A percentile compares a stretch with the other conserved stretches of the same genome.
Evolutionary conservation across 148 eudicot species (phyloP).

Genomic region (Camellia japonica): DNA sequence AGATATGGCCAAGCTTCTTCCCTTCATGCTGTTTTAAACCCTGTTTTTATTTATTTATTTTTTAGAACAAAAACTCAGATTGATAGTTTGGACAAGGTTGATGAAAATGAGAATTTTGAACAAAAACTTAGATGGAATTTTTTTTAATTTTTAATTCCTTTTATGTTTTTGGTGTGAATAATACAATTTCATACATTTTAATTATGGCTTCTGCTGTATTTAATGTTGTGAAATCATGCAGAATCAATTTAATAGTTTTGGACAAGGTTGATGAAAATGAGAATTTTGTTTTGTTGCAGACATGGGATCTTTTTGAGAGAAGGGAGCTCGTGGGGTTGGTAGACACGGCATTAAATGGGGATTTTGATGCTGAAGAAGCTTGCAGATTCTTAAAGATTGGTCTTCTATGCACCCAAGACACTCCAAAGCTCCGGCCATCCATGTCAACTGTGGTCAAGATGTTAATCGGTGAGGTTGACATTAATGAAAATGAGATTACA

Average conservation of each 20-base stretch:
- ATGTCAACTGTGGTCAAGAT: constrained; percentile 53
- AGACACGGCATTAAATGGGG: constrained; percentile 33
- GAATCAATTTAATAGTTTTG: no score
- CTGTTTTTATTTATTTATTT: neutral
- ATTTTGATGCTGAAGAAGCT: constrained; percentile 41
- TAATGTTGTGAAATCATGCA: no score
- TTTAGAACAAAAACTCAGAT: neutral
- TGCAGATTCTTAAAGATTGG: constrained; percentile 42
- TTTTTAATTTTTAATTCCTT: no score
- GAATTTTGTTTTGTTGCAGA: constrained; percentile 15
- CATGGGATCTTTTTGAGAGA: constrained; percentile 37
- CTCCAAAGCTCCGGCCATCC: constrained; percentile 44
- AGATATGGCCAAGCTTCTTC: neutral
- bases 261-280: no score
- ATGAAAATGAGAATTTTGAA: no score
- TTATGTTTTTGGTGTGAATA: neutral
- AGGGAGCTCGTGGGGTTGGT: constrained; percentile 30
- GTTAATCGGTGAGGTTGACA: constrained; percentile 29
- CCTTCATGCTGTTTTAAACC: neutral
- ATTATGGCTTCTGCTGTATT: neutral
- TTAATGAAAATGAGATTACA: constrained; percentile 22
- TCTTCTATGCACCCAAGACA: constrained; percentile 57
- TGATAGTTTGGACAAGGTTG: neutral
- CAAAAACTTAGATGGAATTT: neutral
- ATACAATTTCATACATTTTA: neutral